A percentile compares a stretch with the other conserved stretches of the same genome.
These are phyloP conservation scores for Pelargonium citronellum DNA, from an alignment of 441 rosid genomes.

Conservation along the genomic window DNA sequence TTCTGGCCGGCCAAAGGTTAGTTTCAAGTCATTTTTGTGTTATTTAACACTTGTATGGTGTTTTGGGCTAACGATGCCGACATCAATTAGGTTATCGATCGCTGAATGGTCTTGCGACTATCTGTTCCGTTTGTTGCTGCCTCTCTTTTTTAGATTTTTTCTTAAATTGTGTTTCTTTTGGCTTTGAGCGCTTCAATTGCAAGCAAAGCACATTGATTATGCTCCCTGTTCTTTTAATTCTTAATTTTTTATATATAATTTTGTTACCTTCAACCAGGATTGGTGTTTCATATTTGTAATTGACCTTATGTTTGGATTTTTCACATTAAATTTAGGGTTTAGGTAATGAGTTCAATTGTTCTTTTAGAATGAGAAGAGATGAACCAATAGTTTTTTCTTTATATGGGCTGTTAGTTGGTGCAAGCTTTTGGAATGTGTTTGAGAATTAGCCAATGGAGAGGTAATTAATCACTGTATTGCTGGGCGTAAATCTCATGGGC, in stretches of 20 bases:
- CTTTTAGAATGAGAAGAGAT: neutral
- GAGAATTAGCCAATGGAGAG: neutral
- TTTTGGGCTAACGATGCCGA: slow-evolving; percentile 49
- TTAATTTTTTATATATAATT: too few relatives aligned
- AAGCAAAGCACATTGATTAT: too few relatives aligned
- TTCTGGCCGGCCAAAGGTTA: too few relatives aligned
- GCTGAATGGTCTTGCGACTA: neutral
- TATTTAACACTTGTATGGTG: too few relatives aligned
- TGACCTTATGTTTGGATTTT: too few relatives aligned
- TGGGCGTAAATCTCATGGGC: neutral
- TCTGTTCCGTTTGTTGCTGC: neutral
- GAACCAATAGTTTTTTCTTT: neutral
- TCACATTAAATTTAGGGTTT: neutral
- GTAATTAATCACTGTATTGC: neutral
- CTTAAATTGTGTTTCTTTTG: neutral
- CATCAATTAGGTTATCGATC: slow-evolving; percentile 39
- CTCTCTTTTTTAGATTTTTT: neutral
- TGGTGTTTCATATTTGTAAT: too few relatives aligned
- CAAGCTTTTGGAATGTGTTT: neutral
- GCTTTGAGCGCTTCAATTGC: neutral
- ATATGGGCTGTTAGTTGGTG: neutral
- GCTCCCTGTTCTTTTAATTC: too few relatives aligned
- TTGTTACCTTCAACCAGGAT: too few relatives aligned
- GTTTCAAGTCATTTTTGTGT: too few relatives aligned
- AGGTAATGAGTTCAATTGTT: neutral